Conservation (phyloP, 305 asterid species). For the Ilex paraguariensis region DNA sequence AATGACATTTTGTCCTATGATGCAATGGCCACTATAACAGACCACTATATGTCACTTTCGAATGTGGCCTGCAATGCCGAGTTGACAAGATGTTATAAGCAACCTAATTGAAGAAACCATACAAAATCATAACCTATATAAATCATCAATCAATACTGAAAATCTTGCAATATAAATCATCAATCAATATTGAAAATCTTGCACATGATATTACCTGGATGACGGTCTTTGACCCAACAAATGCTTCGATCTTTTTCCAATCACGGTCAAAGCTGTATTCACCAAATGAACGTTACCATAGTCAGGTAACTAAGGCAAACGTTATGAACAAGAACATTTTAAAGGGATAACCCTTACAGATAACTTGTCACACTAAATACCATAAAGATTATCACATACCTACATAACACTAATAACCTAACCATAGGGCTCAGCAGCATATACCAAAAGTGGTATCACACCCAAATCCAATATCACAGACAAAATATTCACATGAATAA, state of each 20-base stretch:
- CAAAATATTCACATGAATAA: too few species aligned
- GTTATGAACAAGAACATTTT: background rate
- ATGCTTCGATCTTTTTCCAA: conserved; percentile 96
- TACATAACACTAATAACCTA: background rate
- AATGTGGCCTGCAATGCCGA: too few species aligned
- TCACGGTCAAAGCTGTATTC: conserved; percentile 77
- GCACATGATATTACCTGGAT: conserved; percentile 58
- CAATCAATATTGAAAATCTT: background rate
- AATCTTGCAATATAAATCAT: background rate
- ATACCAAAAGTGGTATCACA: background rate
- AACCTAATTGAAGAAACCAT: too few species aligned
- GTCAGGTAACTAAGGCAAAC: background rate
- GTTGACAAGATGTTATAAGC: too few species aligned
- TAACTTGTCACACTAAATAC: too few species aligned
- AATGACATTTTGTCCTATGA: too few species aligned
- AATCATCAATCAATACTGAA: too few species aligned
- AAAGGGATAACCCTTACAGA: background rate
- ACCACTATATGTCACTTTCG: too few species aligned
- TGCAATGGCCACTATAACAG: too few species aligned
- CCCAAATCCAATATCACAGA: too few species aligned
- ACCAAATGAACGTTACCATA: background rate
- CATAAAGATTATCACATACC: too few species aligned
- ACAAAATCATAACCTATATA: too few species aligned
- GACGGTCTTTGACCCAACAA: conserved; percentile 85
- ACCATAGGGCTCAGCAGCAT: background rate